These are phyloP conservation scores for Rhizophagus clarus DNA, from an alignment of 192 early-diverging fungal genomes.

Conservation along the genomic window DNA sequence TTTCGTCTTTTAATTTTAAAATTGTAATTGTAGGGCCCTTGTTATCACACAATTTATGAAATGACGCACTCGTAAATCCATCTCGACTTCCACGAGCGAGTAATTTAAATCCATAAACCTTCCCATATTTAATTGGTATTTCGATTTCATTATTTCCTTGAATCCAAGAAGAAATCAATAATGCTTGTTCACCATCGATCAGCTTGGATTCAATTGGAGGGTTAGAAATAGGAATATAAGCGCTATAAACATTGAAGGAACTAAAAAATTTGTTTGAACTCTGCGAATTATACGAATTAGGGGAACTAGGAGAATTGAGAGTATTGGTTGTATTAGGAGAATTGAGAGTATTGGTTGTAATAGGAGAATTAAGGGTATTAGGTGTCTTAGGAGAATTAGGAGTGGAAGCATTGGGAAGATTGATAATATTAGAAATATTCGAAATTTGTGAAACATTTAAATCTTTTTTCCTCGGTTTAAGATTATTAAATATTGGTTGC, in stretches of 20 bases:
- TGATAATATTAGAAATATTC: too few relatives aligned
- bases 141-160: neutral
- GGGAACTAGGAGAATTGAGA: too few relatives aligned
- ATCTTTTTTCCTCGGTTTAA: too few relatives aligned
- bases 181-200: neutral
- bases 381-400: too few relatives aligned
- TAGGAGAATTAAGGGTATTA: too few relatives aligned
- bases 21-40: conserved; percentile 26
- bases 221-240: neutral
- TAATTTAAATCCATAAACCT: neutral
- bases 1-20: conserved; percentile 17
- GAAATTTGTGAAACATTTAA: too few relatives aligned
- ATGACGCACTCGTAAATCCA: neutral
- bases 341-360: too few relatives aligned
- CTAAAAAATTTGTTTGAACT: too few relatives aligned
- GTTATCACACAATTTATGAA: conserved; percentile 25
- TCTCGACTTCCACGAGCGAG: neutral
- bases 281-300: too few relatives aligned
- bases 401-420: too few relatives aligned
- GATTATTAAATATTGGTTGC: neutral
- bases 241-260: too few relatives aligned
- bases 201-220: neutral
- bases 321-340: too few relatives aligned
- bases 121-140: neutral
- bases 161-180: neutral